Evolutionary conservation across 2,329 filamentous ascomycete genomes (phyloP).

Genomic region (Periconia macrospinosa): DNA sequence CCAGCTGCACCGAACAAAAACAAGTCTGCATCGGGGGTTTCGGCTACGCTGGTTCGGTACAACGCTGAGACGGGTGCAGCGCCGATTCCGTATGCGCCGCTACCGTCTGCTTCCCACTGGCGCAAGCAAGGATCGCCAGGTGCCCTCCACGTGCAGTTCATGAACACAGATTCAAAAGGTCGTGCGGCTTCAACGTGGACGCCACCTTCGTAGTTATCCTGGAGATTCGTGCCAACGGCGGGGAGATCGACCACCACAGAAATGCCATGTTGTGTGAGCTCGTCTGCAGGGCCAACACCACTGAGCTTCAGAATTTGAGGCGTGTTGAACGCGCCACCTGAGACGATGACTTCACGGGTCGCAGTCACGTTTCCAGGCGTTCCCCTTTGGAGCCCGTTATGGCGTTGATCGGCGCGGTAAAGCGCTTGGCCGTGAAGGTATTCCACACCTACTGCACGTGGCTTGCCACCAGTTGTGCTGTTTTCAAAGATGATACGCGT

Average conservation of each 20-base stretch:
- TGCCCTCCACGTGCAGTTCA: conserved; percentile 43
- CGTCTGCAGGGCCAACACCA: conserved; percentile 58
- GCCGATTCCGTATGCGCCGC: conserved; percentile 32
- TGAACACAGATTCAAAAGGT: conserved; percentile 33
- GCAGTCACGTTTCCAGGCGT: background rate
- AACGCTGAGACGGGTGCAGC: background rate
- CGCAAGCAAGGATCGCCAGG: conserved; percentile 48
- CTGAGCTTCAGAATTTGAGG: conserved; percentile 65
- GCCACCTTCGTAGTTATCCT: conserved; percentile 54
- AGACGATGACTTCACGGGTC: conserved; percentile 10
- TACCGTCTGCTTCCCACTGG: conserved; percentile 29
- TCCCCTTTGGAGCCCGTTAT: background rate
- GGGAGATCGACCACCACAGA: conserved; percentile 56
- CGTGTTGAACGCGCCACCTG: conserved; percentile 58
- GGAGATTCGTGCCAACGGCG: conserved; percentile 49
- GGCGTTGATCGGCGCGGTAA: conserved; percentile 32
- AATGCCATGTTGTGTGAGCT: conserved; percentile 57
- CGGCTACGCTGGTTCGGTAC: conserved; percentile 39
- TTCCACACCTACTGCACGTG: conserved; percentile 53
- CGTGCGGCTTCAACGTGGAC: conserved; percentile 47
- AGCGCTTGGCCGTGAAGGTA: conserved; percentile 52
- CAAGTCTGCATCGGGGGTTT: conserved; percentile 6
- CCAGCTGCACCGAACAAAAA: conserved; percentile 8
- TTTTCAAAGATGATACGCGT: conserved; percentile 1
- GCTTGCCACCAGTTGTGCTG: conserved; percentile 20